Evolutionary conservation across 805 yeast genomes (phyloP).

Genomic region (Pichia eremophila): DNA sequence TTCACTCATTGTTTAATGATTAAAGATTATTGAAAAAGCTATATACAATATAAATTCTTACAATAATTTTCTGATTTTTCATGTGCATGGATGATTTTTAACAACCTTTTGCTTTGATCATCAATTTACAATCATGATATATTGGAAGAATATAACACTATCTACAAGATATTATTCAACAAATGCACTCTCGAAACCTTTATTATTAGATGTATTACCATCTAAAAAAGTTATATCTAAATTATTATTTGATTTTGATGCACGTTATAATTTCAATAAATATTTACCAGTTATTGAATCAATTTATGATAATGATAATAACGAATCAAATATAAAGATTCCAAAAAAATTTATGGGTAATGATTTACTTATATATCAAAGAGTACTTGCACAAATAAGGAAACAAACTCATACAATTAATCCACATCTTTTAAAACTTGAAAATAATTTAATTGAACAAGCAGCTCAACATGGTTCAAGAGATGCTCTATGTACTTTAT

Average conservation of each 20-base stretch:
- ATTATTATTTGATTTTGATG: slow-evolving; percentile 58
- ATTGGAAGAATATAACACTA: neutral
- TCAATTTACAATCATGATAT: neutral
- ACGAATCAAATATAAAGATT: neutral
- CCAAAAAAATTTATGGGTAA: slow-evolving; percentile 34
- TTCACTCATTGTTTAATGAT: neutral
- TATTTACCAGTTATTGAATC: slow-evolving; percentile 44
- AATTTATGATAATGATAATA: slow-evolving; percentile 32
- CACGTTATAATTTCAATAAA: slow-evolving; percentile 43
- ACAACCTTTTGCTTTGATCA: too few relatives aligned
- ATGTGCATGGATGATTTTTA: too few relatives aligned
- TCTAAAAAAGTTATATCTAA: slow-evolving; percentile 46
- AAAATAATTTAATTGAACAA: slow-evolving; percentile 63
- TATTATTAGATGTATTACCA: slow-evolving; percentile 44
- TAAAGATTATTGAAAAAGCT: too few relatives aligned
- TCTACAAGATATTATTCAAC: slow-evolving; percentile 4
- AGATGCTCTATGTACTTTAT: slow-evolving; percentile 68
- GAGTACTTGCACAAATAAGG: slow-evolving; percentile 54
- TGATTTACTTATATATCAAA: slow-evolving; percentile 62
- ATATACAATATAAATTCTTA: too few relatives aligned
- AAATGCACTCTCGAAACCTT: slow-evolving; percentile 22
- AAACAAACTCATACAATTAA: slow-evolving; percentile 51
- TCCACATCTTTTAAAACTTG: slow-evolving; percentile 47
- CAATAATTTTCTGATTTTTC: too few relatives aligned
- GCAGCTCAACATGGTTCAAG: slow-evolving; percentile 79